A percentile compares a stretch with the other conserved stretches of the same genome.
Conservation (phyloP, 1,284 basidiomycete genomes). For the Trichosporon sp. region DNA sequence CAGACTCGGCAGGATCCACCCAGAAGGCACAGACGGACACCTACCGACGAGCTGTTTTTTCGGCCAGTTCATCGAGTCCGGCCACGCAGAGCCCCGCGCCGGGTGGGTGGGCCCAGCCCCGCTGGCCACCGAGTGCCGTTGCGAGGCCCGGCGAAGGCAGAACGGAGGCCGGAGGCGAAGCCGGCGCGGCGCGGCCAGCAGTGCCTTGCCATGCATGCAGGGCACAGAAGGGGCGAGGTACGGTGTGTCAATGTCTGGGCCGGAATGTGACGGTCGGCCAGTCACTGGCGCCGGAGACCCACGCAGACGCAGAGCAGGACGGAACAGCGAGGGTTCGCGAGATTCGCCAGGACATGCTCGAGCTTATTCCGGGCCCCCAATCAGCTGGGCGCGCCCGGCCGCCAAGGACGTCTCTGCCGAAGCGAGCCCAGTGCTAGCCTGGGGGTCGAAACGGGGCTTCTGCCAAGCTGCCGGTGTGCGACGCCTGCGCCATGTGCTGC, state of each 20-base stretch:
- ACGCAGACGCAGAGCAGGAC: no score
- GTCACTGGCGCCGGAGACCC: no score
- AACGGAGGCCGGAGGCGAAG: no score
- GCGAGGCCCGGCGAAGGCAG: neutral
- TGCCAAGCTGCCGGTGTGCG: neutral
- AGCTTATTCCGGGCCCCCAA: neutral
- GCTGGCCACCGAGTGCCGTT: neutral
- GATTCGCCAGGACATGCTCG: neutral
- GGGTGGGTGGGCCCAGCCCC: no score
- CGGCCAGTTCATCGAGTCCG: neutral
- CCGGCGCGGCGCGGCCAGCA: neutral
- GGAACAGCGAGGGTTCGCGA: neutral
- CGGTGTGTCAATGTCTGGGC: neutral
- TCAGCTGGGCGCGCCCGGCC: neutral
- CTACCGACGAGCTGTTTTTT: neutral
- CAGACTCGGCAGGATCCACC: neutral
- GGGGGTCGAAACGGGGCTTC: neutral
- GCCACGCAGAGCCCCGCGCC: no score
- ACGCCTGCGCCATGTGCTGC: neutral
- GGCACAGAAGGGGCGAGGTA: neutral
- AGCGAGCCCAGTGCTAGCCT: neutral
- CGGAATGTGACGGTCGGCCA: neutral
- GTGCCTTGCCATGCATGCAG: neutral
- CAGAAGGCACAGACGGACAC: neutral
- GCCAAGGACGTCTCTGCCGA: no score